Percentiles rank a stretch among this genome's conserved stretches.
Evolutionary conservation across 768 basidiomycete species (phyloP).

Genomic region (Pleurotus giganteus): DNA sequence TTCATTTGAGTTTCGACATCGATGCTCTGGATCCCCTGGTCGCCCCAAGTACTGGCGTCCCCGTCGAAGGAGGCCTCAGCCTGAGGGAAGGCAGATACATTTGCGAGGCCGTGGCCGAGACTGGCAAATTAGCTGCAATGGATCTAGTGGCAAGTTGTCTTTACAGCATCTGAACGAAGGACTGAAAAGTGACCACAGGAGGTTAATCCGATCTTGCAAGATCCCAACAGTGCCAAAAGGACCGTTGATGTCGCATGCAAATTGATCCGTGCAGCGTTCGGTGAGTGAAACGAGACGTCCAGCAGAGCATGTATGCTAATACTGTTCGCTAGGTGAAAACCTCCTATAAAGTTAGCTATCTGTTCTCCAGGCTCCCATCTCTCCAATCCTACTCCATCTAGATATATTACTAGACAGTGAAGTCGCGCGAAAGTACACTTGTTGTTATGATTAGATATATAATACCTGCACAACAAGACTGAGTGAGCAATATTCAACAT

Average conservation of each 20-base stretch:
- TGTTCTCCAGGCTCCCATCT: neutral
- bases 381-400: neutral
- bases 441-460: neutral
- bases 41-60: conserved; percentile 72
- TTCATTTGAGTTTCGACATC: conserved; percentile 79
- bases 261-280: conserved; percentile 60
- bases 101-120: conserved; percentile 72
- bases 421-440: neutral
- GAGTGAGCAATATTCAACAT: neutral
- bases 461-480: neutral
- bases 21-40: conserved; percentile 73
- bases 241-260: conserved; percentile 74
- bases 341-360: neutral
- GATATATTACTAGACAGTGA: neutral
- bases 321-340: neutral
- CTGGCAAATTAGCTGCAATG: conserved; percentile 67
- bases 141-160: conserved; percentile 64
- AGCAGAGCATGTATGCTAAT: neutral
- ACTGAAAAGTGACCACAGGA: conserved; percentile 38
- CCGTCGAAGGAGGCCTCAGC: conserved; percentile 74
- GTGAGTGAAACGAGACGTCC: conserved; percentile 27
- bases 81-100: conserved; percentile 83
- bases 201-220: conserved; percentile 72
- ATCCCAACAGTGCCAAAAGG: conserved; percentile 55
- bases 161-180: neutral